phyloP scores from a whole-genome alignment of 75 land plant species.

The Selaginella moellendorffii region DNA sequence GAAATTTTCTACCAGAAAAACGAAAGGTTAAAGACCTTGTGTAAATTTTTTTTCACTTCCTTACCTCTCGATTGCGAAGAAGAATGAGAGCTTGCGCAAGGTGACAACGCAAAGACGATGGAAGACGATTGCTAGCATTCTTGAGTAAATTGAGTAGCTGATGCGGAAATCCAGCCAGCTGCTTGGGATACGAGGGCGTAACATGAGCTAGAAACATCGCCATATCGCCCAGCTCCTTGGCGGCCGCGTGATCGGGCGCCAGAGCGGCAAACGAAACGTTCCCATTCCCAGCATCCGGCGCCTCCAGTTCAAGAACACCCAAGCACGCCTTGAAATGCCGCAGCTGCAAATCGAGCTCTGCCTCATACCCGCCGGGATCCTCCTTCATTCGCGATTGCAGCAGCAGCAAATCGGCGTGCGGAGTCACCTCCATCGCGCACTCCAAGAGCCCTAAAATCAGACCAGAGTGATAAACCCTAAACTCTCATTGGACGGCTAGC shows the following conservation, averaged over 20 bases:
- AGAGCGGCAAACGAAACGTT: constrained; percentile 18
- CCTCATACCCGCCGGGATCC: constrained; percentile 73
- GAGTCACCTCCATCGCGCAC: background rate
- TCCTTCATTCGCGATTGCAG: constrained; percentile 72
- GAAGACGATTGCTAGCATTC: constrained; percentile 31
- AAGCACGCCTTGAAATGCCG: constrained; percentile 70
- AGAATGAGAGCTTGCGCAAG: constrained; percentile 71
- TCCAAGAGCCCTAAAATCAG: background rate
- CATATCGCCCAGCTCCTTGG: constrained; percentile 65
- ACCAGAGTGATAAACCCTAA: no score
- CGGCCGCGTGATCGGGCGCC: constrained; percentile 32
- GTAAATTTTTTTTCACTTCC: no score
- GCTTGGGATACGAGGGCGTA: constrained; percentile 47
- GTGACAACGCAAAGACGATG: constrained; percentile 51
- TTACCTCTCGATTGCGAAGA: constrained; percentile 72
- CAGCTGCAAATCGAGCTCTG: constrained; percentile 49
- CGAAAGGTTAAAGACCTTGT: no score
- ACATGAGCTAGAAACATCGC: constrained; percentile 74
- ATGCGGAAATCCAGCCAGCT: constrained; percentile 38
- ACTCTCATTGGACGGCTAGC: no score
- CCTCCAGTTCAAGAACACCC: constrained; percentile 46
- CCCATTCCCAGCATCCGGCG: constrained; percentile 16
- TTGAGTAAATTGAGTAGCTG: constrained; percentile 41
- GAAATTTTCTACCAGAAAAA: constrained; percentile 71
- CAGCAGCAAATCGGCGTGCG: background rate